These are phyloP conservation scores for Aphanoascus verrucosus DNA, from an alignment of 2,329 filamentous ascomycete genomes.

Conservation along the genomic window DNA sequence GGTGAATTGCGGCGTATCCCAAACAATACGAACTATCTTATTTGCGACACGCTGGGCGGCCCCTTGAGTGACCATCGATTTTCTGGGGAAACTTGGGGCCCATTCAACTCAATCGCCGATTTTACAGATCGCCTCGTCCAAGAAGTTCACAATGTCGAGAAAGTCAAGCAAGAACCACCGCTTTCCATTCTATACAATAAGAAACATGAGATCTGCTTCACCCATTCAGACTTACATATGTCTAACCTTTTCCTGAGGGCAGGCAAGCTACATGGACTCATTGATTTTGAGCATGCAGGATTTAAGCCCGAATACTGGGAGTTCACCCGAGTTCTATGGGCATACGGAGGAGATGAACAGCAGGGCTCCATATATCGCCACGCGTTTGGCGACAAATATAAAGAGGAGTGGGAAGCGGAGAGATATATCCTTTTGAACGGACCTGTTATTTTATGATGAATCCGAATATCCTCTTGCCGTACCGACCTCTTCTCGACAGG, in stretches of 20 bases:
- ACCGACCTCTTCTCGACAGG: too few species aligned
- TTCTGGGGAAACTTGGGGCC: slow-evolving; percentile 9
- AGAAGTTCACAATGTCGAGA: slow-evolving; percentile 2
- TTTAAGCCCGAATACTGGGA: slow-evolving; percentile 17
- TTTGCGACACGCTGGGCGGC: slow-evolving; percentile 11
- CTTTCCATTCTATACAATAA: slow-evolving; percentile 13
- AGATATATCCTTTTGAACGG: slow-evolving; percentile 3
- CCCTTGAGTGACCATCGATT: slow-evolving; percentile 11
- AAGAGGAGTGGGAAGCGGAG: slow-evolving; percentile 12
- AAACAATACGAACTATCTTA: slow-evolving; percentile 11
- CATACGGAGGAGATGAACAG: background rate
- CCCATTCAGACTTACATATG: slow-evolving; percentile 14
- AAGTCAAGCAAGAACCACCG: slow-evolving; percentile 6
- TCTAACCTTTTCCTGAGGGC: slow-evolving; percentile 12
- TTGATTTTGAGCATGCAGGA: slow-evolving; percentile 14
- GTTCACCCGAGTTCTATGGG: slow-evolving; percentile 8
- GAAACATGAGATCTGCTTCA: slow-evolving; percentile 14
- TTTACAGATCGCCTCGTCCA: slow-evolving; percentile 11
- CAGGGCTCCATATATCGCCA: background rate
- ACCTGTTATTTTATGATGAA: background rate
- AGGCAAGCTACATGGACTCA: slow-evolving; percentile 11
- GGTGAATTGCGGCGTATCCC: slow-evolving; percentile 13
- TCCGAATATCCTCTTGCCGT: too few species aligned
- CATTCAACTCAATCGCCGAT: slow-evolving; percentile 12
- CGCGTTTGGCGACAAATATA: slow-evolving; percentile 13